Evolutionary conservation across 257 asterid genomes (phyloP).

Genomic region (Nicotiana paniculata): DNA sequence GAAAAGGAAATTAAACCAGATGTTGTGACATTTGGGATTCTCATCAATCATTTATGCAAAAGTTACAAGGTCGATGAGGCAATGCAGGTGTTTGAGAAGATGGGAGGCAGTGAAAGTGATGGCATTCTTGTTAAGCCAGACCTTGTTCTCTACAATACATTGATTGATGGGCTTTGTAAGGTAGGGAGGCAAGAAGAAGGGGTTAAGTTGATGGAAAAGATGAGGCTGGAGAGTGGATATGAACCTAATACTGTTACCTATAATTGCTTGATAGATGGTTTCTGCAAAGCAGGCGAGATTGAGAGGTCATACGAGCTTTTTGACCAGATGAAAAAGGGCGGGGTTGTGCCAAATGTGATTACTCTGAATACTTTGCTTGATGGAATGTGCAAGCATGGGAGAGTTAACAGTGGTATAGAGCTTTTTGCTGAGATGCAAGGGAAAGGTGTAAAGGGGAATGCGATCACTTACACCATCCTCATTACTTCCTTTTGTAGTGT

Average conservation of each 20-base stretch:
- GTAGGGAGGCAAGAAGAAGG: constrained; percentile 84
- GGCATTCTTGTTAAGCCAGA: constrained; percentile 48
- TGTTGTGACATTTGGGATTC: constrained; percentile 60
- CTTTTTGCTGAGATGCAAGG: constrained; percentile 38
- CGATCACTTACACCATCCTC: constrained; percentile 46
- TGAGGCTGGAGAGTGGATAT: constrained; percentile 39
- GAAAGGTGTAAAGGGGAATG: constrained; percentile 56
- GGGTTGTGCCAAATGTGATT: constrained; percentile 36
- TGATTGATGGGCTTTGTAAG: constrained; percentile 81
- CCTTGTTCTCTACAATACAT: constrained; percentile 49
- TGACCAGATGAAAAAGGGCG: constrained; percentile 46
- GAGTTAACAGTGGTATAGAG: constrained; percentile 51
- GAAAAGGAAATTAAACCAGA: constrained; percentile 52
- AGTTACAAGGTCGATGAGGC: constrained; percentile 60
- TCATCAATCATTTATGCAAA: constrained; percentile 64
- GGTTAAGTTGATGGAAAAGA: constrained; percentile 49
- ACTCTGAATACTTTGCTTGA: constrained; percentile 54
- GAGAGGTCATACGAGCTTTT: constrained; percentile 53
- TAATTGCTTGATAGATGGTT: constrained; percentile 71
- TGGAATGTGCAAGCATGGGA: constrained; percentile 69
- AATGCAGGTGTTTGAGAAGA: constrained; percentile 52
- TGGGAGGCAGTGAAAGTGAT: constrained; percentile 38
- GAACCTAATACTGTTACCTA: constrained; percentile 53
- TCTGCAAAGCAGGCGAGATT: constrained; percentile 69
- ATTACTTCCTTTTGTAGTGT: constrained; percentile 68